Base-by-base conservation (phyloP, 345 rosid species). In the Schrenkiella parvula region DNA sequence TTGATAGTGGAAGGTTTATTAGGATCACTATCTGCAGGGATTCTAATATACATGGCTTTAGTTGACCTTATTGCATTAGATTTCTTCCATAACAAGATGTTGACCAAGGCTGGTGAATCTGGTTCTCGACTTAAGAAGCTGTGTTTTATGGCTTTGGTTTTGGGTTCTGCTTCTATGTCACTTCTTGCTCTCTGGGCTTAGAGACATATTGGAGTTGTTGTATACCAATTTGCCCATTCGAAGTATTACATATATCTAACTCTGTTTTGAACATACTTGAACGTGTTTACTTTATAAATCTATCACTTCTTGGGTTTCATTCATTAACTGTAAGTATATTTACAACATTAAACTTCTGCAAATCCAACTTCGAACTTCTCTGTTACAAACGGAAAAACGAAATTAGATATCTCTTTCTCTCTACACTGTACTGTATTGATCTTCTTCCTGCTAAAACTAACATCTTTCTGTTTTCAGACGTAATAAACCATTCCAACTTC, bases 141-240 rank as follows among this genome's bases (percentile, higher is more conserved):
- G 1, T 93, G 95, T 43, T 93, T 80, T 42, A 22, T 93, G 43
- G 89, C 93, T 28, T 76, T 93, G 28, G 52, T 68, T 42, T 79
- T 89, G 5, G 97, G 97, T 68, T 93, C 97, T 48, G 80, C 86
- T 8, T 79, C 87, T 28, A 93, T 93, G 98, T 93, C 98, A 41
- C 75, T 93, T 41, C 97, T 93, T 66, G 98, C 98, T 31, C 79
- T 93, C 3, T 93, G 98, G 98, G 97, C 97, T 74, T 93, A 53
- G 73, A 78, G 1, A 28, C 42, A 7, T 22, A 21, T 8, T 2
- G n/a, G 7, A 51, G 12, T 2, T 18, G 26, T 71, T 19, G 52
- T 11, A 3, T 28, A 38, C 38, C 15, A 29, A 32, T 32, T 41
- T 41, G 34, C 28, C 15, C 46, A 32, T 64, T 63, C 48, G 39